Conservation (phyloP, 2,329 filamentous ascomycete species). For the Thielaviopsis ethacetica region DNA sequence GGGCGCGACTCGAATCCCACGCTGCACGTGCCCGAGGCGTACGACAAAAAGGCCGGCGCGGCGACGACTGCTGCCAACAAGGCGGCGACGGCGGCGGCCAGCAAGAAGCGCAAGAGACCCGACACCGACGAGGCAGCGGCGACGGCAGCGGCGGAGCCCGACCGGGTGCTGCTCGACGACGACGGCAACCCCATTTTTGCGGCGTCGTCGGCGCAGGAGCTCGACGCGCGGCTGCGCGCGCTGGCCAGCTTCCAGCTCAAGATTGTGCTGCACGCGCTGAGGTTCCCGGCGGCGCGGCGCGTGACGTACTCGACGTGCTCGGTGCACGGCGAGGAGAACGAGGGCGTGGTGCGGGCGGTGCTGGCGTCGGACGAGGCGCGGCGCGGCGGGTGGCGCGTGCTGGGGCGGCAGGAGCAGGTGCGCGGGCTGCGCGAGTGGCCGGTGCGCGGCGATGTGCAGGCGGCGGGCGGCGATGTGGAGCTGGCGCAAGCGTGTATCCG, state of each 20-base stretch:
- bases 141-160: constrained; percentile 18
- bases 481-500: constrained; percentile 64
- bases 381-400: constrained; percentile 58
- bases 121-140: neutral
- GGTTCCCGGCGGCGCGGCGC: constrained; percentile 56
- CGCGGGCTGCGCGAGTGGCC: constrained; percentile 61
- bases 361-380: constrained; percentile 51
- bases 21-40: constrained; percentile 38
- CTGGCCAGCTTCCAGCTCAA: constrained; percentile 69
- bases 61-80: too few relatives aligned
- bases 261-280: constrained; percentile 69
- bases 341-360: constrained; percentile 60
- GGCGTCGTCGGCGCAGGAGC: constrained; percentile 35
- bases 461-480: constrained; percentile 30
- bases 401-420: constrained; percentile 57
- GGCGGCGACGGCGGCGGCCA: neutral
- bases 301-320: constrained; percentile 94
- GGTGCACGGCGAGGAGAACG: constrained; percentile 74
- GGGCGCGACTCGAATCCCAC: constrained; percentile 65
- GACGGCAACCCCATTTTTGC: constrained; percentile 39
- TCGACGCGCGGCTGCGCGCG: constrained; percentile 50
- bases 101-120: constrained; percentile 25
- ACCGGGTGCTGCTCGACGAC: constrained; percentile 34
- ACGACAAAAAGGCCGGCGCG: constrained; percentile 11
- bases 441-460: constrained; percentile 41